Percentiles rank a stretch among this genome's conserved stretches.
Evolutionary conservation across 1,284 basidiomycete genomes (phyloP).

Genomic region (Leccinum fuscescens): DNA sequence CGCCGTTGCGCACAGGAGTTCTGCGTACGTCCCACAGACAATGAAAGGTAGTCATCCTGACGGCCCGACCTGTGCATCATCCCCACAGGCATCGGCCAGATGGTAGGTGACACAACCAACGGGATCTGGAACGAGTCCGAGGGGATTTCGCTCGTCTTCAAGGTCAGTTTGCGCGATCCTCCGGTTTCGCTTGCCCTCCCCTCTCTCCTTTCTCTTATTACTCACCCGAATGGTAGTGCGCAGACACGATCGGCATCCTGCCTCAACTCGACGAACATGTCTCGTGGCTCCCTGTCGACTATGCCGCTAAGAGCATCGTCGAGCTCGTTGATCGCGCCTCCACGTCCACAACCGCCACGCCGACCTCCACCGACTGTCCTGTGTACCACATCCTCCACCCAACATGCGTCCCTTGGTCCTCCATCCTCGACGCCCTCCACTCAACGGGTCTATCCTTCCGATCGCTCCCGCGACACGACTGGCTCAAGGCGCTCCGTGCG

Average conservation of each 20-base stretch:
- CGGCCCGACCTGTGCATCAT: too few species aligned
- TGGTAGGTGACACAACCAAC: too few species aligned
- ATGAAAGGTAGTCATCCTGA: too few species aligned
- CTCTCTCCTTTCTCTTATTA: conserved; percentile 19
- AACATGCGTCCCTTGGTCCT: conserved; percentile 38
- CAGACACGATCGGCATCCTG: conserved; percentile 43
- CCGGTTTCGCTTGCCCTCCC: background rate
- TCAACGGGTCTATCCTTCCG: conserved; percentile 43
- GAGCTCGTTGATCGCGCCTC: conserved; percentile 40
- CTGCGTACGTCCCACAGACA: too few species aligned
- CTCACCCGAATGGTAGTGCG: conserved; percentile 30
- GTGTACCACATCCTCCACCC: conserved; percentile 54
- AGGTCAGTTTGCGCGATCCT: too few species aligned
- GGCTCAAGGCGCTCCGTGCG: conserved; percentile 45
- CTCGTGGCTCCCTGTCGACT: conserved; percentile 62
- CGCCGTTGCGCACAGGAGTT: too few species aligned
- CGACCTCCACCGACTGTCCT: conserved; percentile 15
- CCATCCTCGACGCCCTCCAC: background rate
- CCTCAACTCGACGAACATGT: conserved; percentile 44
- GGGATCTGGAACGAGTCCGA: too few species aligned
- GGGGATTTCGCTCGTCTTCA: too few species aligned
- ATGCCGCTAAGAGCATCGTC: conserved; percentile 49
- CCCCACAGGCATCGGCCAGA: too few species aligned
- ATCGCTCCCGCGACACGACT: conserved; percentile 40
- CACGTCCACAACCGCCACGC: conserved; percentile 3